phyloP scores from a whole-genome alignment of 305 asterid genomes.

The Nicotiana rustica region DNA sequence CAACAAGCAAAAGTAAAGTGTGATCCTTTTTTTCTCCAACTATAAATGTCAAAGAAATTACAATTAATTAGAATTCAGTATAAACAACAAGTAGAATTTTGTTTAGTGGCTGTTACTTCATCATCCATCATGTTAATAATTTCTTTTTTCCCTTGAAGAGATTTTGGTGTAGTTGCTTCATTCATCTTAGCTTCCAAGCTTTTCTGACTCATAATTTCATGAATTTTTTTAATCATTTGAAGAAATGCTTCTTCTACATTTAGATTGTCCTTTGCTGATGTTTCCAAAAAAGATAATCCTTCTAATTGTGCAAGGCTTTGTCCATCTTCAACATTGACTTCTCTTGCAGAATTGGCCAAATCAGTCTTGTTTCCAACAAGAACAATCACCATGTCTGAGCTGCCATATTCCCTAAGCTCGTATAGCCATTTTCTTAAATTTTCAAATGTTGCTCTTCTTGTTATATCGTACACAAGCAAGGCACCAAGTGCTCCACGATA shows the following conservation, averaged over 20 bases:
- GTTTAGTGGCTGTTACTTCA: constrained; percentile 82
- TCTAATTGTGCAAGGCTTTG: constrained; percentile 72
- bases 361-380: constrained; percentile 86
- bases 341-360: constrained; percentile 50
- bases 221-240: constrained; percentile 70
- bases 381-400: constrained; percentile 76
- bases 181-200: constrained; percentile 57
- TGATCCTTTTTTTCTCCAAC: neutral
- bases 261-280: constrained; percentile 81
- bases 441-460: constrained; percentile 70
- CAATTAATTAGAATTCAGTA: constrained; percentile 32
- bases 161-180: constrained; percentile 36
- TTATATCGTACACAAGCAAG: constrained; percentile 79
- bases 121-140: constrained; percentile 65
- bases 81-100: constrained; percentile 63
- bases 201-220: constrained; percentile 62
- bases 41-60: constrained; percentile 16
- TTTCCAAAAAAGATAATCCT: constrained; percentile 71
- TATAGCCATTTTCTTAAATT: constrained; percentile 73
- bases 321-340: constrained; percentile 75
- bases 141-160: constrained; percentile 55
- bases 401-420: constrained; percentile 73
- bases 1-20: neutral
- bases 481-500: constrained; percentile 90
- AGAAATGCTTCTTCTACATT: constrained; percentile 89